A percentile compares a stretch with the other conserved stretches of the same genome.
Evolutionary conservation across 306 rosid species (phyloP).

Genomic region (Abrus precatorius): DNA sequence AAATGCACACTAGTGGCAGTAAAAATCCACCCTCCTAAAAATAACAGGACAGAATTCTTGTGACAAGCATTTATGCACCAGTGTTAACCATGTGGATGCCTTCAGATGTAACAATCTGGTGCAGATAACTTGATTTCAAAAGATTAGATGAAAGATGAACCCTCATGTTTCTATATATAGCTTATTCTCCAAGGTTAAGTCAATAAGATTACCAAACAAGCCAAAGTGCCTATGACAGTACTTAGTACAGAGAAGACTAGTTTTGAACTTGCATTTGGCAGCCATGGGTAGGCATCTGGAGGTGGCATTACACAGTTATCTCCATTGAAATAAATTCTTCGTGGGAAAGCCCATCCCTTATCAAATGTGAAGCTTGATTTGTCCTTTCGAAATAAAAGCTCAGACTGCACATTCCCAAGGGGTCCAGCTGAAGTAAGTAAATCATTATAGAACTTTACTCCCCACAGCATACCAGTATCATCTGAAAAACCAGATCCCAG

Average conservation of each 20-base stretch:
- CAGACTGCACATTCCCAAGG: constrained; percentile 86
- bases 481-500: constrained; percentile 63
- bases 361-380: constrained; percentile 78
- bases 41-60: not conserved
- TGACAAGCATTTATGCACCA: constrained; percentile 30
- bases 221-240: constrained; percentile 44
- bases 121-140: not conserved
- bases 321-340: constrained; percentile 87
- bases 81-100: not conserved
- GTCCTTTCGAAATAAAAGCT: constrained; percentile 81
- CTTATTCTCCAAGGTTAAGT: constrained; percentile 44
- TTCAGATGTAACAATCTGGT: not conserved
- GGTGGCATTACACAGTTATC: constrained; percentile 70
- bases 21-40: constrained; percentile 6
- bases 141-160: not conserved
- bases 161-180: not conserved
- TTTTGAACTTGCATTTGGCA: constrained; percentile 71
- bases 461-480: constrained; percentile 92
- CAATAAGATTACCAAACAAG: constrained; percentile 59
- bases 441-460: constrained; percentile 83
- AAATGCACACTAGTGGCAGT: constrained; percentile 7
- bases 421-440: constrained; percentile 79
- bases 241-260: constrained; percentile 50
- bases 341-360: constrained; percentile 94
- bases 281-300: constrained; percentile 90